Evolutionary conservation across 2,329 filamentous ascomycete species (phyloP).

Genomic region (Fusarium sp.): DNA sequence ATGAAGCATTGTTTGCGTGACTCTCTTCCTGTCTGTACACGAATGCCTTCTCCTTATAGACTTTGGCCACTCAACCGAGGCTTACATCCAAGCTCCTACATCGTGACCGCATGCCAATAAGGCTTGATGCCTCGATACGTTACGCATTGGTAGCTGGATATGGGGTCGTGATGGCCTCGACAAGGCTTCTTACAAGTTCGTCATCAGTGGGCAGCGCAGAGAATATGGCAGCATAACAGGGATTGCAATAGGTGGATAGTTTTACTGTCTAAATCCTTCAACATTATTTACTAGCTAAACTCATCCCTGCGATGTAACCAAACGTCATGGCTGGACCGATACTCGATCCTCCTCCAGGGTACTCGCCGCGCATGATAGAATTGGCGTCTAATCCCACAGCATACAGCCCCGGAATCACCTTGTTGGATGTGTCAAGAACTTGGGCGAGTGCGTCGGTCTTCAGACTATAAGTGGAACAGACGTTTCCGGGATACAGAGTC

Average conservation of each 20-base stretch:
- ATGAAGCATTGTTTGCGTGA: background rate
- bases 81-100: background rate
- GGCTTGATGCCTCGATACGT: background rate
- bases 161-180: background rate
- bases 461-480: background rate
- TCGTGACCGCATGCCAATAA: background rate
- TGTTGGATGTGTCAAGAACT: background rate
- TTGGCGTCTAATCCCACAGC: background rate
- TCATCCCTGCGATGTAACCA: background rate
- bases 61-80: background rate
- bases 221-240: background rate
- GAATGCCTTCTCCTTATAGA: background rate
- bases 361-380: background rate
- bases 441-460: background rate
- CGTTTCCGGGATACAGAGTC: background rate
- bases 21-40: background rate
- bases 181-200: background rate
- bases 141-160: background rate
- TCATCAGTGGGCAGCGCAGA: background rate
- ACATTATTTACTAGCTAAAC: background rate
- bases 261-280: background rate
- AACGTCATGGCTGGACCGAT: background rate
- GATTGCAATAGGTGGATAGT: background rate
- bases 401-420: background rate
- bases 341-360: background rate